Evolutionary conservation across 75 land plant species (phyloP).

Genomic region (Pinus taeda): DNA sequence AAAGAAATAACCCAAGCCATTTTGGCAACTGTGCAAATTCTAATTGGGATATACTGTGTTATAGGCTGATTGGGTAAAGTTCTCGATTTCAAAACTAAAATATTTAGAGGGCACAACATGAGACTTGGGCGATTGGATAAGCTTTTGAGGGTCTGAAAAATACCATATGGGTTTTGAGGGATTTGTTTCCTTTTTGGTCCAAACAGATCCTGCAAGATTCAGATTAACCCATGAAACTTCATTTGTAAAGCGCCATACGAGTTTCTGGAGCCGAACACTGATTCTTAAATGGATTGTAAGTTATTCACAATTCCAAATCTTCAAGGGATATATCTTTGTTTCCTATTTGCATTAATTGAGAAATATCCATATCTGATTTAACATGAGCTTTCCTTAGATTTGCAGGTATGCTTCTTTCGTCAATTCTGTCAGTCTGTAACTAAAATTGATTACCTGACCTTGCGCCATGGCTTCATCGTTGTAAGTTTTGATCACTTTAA

Average conservation of each 20-base stretch:
- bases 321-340: neutral
- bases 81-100: too few species aligned
- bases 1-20: too few species aligned
- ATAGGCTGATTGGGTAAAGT: too few species aligned
- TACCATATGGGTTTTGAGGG: too few species aligned
- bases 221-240: slow-evolving; percentile 47
- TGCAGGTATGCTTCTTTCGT: slow-evolving; percentile 83
- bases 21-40: too few species aligned
- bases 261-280: slow-evolving; percentile 32
- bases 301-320: neutral
- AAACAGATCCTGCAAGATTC: slow-evolving; percentile 41
- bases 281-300: slow-evolving; percentile 60
- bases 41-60: too few species aligned
- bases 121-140: neutral
- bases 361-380: neutral
- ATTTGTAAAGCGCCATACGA: slow-evolving; percentile 42
- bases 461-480: slow-evolving; percentile 78
- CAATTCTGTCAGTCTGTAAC: slow-evolving; percentile 73
- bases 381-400: neutral
- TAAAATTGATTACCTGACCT: slow-evolving; percentile 70
- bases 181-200: neutral
- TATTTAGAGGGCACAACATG: too few species aligned
- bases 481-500: slow-evolving; percentile 27
- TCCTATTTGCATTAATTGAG: neutral
- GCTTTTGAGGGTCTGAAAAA: neutral